These are phyloP conservation scores for Smallanthus sonchifolius DNA, from an alignment of 129 eudicot species.

Conservation along the genomic window DNA sequence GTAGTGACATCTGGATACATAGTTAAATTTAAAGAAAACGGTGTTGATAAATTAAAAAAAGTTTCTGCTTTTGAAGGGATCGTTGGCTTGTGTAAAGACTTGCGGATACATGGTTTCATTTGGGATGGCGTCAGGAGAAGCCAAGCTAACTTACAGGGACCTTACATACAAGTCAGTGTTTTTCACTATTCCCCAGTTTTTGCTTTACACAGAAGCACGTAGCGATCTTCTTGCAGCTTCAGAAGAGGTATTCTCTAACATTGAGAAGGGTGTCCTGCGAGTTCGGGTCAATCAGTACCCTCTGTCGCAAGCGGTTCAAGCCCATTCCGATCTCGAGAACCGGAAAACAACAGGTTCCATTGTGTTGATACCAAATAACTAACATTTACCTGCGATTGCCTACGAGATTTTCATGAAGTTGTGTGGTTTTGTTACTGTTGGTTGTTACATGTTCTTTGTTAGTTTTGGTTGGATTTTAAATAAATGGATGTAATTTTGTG, in stretches of 20 bases:
- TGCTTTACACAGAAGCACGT: slow-evolving; percentile 38
- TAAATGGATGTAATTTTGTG: neutral
- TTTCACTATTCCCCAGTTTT: slow-evolving; percentile 42
- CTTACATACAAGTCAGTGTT: slow-evolving; percentile 38
- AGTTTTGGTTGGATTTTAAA: neutral
- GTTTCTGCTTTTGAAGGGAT: slow-evolving; percentile 36
- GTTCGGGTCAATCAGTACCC: slow-evolving; percentile 60
- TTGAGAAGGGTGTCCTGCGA: slow-evolving; percentile 36
- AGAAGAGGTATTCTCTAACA: slow-evolving; percentile 40
- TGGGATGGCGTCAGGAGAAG: slow-evolving; percentile 49
- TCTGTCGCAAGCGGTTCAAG: slow-evolving; percentile 55
- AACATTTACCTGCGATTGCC: neutral
- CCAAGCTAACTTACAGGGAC: slow-evolving; percentile 34
- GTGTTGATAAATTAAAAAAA: neutral
- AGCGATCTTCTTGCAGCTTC: slow-evolving; percentile 47
- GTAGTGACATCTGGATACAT: too few species aligned
- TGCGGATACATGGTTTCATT: slow-evolving; percentile 53
- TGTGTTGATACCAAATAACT: slow-evolving; percentile 44
- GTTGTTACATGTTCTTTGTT: neutral
- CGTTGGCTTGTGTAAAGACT: slow-evolving; percentile 43
- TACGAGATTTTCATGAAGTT: neutral
- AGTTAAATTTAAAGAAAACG: too few species aligned
- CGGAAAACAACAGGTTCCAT: slow-evolving; percentile 50
- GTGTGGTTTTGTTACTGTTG: neutral
- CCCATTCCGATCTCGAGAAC: slow-evolving; percentile 52